Evolutionary conservation across 2,329 filamentous ascomycete genomes (phyloP).

Genomic region (Claviceps pusilla): DNA sequence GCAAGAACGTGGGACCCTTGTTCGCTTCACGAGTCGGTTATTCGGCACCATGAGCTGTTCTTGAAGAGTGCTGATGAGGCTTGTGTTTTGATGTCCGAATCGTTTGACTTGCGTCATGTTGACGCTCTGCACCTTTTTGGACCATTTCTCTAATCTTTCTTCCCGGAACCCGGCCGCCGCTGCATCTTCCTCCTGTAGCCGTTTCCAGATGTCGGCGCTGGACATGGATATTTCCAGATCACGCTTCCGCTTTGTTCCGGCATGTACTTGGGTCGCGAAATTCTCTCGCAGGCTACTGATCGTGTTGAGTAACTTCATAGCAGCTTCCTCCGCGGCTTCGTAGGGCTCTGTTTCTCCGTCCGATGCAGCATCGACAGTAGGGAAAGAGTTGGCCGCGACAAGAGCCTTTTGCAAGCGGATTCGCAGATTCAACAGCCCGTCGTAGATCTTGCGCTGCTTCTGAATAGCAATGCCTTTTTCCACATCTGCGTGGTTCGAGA

Average conservation of each 20-base stretch:
- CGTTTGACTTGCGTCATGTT: constrained; percentile 15
- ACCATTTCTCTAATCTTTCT: constrained; percentile 78
- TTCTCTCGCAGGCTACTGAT: constrained; percentile 55
- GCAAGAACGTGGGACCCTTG: constrained; percentile 59
- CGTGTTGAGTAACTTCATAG: constrained; percentile 70
- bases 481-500: constrained; percentile 39
- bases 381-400: constrained; percentile 63
- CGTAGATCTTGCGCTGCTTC: constrained; percentile 70
- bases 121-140: constrained; percentile 48
- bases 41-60: constrained; percentile 52
- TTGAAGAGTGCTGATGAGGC: constrained; percentile 50
- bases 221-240: constrained; percentile 38
- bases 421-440: constrained; percentile 73
- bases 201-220: constrained; percentile 54
- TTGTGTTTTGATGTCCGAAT: constrained; percentile 18
- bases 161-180: constrained; percentile 46
- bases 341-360: constrained; percentile 37
- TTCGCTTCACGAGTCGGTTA: constrained; percentile 50
- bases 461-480: constrained; percentile 79
- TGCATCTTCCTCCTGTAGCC: constrained; percentile 52
- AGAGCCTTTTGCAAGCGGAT: constrained; percentile 90
- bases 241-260: constrained; percentile 48
- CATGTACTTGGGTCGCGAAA: constrained; percentile 34
- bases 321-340: constrained; percentile 70
- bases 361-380: constrained; percentile 26